Percentiles rank a stretch among this genome's conserved stretches.
phyloP scores from a whole-genome alignment of 306 rosid genomes.

The Hippophae rhamnoides region DNA sequence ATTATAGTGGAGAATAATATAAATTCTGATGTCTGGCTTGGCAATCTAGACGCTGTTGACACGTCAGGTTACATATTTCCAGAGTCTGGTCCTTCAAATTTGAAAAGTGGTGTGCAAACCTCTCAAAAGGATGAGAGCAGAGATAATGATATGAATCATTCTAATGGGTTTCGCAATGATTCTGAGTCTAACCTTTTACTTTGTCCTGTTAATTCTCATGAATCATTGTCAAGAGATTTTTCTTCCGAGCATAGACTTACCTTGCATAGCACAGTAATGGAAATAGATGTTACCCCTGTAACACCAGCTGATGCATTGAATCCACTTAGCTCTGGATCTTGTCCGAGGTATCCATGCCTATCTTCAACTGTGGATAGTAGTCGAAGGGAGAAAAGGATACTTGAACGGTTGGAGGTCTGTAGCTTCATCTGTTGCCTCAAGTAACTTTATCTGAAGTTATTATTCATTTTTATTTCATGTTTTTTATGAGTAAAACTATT shows the following conservation, averaged over 20 bases:
- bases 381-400: conserved; percentile 68
- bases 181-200: conserved; percentile 20
- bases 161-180: conserved; percentile 26
- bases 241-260: conserved; percentile 25
- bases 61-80: conserved; percentile 24
- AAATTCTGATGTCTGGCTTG: conserved; percentile 21
- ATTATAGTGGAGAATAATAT: conserved; percentile 25
- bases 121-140: conserved; percentile 21
- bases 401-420: conserved; percentile 67
- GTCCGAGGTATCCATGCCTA: conserved; percentile 37
- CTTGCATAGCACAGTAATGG: conserved; percentile 25
- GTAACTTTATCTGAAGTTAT: conserved; percentile 8
- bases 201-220: conserved; percentile 23
- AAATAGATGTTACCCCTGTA: conserved; percentile 24
- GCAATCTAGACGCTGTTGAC: conserved; percentile 17
- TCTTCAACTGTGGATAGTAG: conserved; percentile 38
- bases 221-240: conserved; percentile 15
- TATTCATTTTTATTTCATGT: conserved; percentile 16
- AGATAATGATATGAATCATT: conserved; percentile 26
- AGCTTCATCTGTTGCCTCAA: conserved; percentile 13
- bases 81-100: conserved; percentile 24
- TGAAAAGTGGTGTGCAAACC: conserved; percentile 20
- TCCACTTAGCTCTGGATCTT: conserved; percentile 27
- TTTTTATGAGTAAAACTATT: conserved; percentile 10
- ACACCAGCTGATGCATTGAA: conserved; percentile 29